These are phyloP conservation scores for Colletotrichum simmondsii DNA, from an alignment of 2,329 filamentous ascomycete species.

Conservation along the genomic window DNA sequence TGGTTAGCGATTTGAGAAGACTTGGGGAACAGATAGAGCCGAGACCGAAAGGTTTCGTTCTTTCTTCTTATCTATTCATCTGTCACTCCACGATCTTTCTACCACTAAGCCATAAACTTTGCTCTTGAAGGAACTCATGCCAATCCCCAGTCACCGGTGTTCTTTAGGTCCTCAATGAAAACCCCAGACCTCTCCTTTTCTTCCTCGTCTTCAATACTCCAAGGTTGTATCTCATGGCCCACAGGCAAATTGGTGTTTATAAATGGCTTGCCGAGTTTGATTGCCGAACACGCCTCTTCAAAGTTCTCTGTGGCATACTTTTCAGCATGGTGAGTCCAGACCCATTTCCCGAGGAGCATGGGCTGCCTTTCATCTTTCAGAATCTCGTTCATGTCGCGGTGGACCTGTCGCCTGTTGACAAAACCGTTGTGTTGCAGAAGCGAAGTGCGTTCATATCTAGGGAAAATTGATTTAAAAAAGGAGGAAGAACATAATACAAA, in stretches of 20 bases:
- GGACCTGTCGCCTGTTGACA: not conserved
- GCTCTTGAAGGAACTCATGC: no score
- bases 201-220: not conserved
- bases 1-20: no score
- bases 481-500: no score
- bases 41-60: no score
- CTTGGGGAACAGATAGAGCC: no score
- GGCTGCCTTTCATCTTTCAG: not conserved
- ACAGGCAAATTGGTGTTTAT: not conserved
- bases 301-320: not conserved
- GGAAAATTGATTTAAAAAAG: not conserved
- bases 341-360: not conserved
- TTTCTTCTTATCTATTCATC: no score
- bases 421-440: not conserved
- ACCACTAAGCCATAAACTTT: no score
- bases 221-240: not conserved
- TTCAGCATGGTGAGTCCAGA: not conserved
- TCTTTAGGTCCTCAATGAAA: not conserved
- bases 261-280: not conserved
- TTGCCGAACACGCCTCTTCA: not conserved
- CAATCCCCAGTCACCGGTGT: not conserved
- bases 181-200: not conserved
- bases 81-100: no score
- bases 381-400: not conserved
- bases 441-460: not conserved